These are phyloP conservation scores for Polyporus tsugae DNA, from an alignment of 1,284 basidiomycete genomes.

Conservation along the genomic window DNA sequence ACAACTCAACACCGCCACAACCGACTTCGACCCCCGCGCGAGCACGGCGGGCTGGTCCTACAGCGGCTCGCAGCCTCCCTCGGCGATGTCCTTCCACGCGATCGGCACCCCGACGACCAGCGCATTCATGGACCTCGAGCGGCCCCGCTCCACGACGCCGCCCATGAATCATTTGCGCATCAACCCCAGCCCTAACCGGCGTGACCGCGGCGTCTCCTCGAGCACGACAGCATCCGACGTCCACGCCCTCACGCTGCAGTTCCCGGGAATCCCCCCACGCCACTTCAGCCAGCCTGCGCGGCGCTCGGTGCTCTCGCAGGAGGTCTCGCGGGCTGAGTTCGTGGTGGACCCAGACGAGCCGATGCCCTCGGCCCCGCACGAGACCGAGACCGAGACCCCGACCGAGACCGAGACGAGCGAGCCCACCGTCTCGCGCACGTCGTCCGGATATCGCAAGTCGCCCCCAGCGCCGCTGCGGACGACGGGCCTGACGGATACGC, in stretches of 20 bases:
- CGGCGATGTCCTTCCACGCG: slow-evolving; percentile 12
- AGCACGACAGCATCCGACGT: slow-evolving; percentile 47
- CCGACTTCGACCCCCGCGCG: slow-evolving; percentile 1
- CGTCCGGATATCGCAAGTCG: slow-evolving; percentile 25
- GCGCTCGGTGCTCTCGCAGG: slow-evolving; percentile 31
- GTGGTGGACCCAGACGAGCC: slow-evolving; percentile 17
- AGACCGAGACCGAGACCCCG: neutral
- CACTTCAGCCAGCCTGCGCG: slow-evolving; percentile 17
- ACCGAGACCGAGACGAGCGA: neutral
- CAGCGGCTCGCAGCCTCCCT: neutral
- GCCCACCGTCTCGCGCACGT: slow-evolving; percentile 11
- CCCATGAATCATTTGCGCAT: neutral
- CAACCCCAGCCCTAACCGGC: slow-evolving; percentile 21
- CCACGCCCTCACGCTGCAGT: slow-evolving; percentile 58
- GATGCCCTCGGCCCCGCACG: slow-evolving; percentile 3
- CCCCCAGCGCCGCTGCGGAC: slow-evolving; percentile 22
- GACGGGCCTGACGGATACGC: slow-evolving; percentile 15
- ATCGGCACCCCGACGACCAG: slow-evolving; percentile 16
- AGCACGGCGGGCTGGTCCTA: slow-evolving; percentile 11
- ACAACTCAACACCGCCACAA: neutral
- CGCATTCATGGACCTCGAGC: slow-evolving; percentile 11
- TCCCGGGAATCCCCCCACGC: slow-evolving; percentile 58
- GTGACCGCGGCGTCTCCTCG: slow-evolving; percentile 22
- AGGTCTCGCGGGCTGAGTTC: slow-evolving; percentile 24
- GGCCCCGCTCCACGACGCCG: slow-evolving; percentile 13